Conservation (phyloP, 495 filamentous ascomycete genomes). For the Aspergillus bridgeri region DNA sequence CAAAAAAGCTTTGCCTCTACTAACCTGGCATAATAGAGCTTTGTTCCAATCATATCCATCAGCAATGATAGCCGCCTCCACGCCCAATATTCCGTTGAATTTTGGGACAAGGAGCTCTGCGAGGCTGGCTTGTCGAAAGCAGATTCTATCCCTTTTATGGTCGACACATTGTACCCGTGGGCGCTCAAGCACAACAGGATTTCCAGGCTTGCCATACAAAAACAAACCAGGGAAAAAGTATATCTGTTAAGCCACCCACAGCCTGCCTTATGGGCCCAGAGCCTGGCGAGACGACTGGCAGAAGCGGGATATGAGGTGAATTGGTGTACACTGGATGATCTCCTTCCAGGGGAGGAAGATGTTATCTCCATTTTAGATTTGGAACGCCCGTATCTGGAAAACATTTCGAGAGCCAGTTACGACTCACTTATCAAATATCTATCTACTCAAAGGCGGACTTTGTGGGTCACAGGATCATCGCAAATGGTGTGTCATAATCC, state of each 20-base stretch:
- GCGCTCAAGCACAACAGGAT: too few species aligned
- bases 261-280: conserved; percentile 5
- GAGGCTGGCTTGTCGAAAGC: too few species aligned
- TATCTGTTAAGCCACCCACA: conserved; percentile 13
- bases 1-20: too few species aligned
- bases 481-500: conserved; percentile 39
- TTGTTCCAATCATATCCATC: too few species aligned
- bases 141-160: too few species aligned
- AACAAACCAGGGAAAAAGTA: neutral
- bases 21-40: too few species aligned
- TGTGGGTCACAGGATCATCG: conserved; percentile 42
- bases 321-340: conserved; percentile 19
- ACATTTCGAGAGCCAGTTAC: conserved; percentile 14
- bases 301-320: conserved; percentile 17
- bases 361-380: conserved; percentile 37
- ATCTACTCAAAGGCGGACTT: conserved; percentile 5
- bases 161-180: too few species aligned
- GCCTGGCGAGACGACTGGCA: conserved; percentile 9
- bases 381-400: conserved; percentile 26
- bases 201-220: too few species aligned
- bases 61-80: too few species aligned
- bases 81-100: too few species aligned
- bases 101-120: too few species aligned
- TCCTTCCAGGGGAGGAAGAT: conserved; percentile 17
- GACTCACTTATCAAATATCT: conserved; percentile 16